Base-by-base conservation (phyloP, 805 yeast genomes). In the Starmerella sp. region DNA sequence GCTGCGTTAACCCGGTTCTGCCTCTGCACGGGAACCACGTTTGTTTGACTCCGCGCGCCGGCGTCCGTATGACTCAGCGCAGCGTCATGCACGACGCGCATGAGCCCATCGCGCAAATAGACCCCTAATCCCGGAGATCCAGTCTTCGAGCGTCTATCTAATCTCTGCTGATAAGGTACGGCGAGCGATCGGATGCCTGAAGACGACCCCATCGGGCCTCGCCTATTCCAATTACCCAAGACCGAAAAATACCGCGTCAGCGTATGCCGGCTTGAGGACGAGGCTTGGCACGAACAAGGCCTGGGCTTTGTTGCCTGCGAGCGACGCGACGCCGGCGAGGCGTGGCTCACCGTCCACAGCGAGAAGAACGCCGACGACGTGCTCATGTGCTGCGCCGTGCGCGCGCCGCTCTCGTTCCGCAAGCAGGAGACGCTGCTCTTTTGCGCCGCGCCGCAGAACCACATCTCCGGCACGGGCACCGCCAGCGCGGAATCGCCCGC, bases 361-460 rank as follows among this genome's bases (percentile, higher is more conserved):
- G 96, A 89, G 66, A 71, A 76, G 32, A 76, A 83, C 56, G 72
- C 80, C 6, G 71, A 74, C 2, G 81, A 82, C 32, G 71, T 80
- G 10, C 71, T 91, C 28, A 70, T 91, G 42, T 77, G 78, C 63
- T 79, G 90, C 5, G 75, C 68, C 56, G 73, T 91, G n/a, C 82
- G 79, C 62, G 95, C 95, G 0, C 70, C 78, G 32, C 83, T 82
- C 3, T 95, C 86, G 62, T 91, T 86, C 66, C 97, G 91, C 66
- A 78, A 95, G 64, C 97, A 93, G 65, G 97, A 89, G 56, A 89
- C 97, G 0, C 73, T 91, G 48, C 87, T 91, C 9, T 96, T 91
- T 22, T 91, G 97, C 97, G 85, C 95, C 9, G 96, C 87, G 64
- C 63, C 71, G 2, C 43, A 30, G 32, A 46, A 31, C 32, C 75